Evolutionary conservation across 495 filamentous ascomycete genomes (phyloP).

Genomic region (Podospora pseudoanserina): DNA sequence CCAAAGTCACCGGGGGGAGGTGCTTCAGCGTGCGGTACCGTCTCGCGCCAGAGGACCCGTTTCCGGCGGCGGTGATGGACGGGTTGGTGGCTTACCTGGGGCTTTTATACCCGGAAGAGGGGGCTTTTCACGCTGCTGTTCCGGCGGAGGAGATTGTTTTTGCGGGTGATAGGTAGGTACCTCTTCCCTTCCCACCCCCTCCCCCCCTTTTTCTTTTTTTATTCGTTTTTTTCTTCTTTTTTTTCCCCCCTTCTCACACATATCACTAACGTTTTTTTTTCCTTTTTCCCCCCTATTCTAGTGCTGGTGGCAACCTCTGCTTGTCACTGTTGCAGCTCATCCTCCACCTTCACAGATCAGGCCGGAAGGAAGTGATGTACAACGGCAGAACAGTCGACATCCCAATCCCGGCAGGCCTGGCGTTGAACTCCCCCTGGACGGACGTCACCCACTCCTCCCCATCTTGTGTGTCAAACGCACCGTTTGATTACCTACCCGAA

Average conservation of each 20-base stretch:
- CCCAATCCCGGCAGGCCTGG: conserved; percentile 66
- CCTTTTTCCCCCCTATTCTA: conserved; percentile 23
- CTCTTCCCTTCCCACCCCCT: not conserved
- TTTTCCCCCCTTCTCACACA: not conserved
- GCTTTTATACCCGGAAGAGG: conserved; percentile 74
- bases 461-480: conserved; percentile 57
- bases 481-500: conserved; percentile 72
- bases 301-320: conserved; percentile 75
- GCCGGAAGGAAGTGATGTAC: conserved; percentile 54
- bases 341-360: conserved; percentile 59
- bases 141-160: conserved; percentile 68
- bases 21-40: conserved; percentile 82
- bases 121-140: conserved; percentile 67
- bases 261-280: too few species aligned
- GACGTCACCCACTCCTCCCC: conserved; percentile 74
- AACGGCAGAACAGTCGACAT: conserved; percentile 53
- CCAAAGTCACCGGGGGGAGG: conserved; percentile 52
- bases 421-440: conserved; percentile 67
- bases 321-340: conserved; percentile 70
- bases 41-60: conserved; percentile 77
- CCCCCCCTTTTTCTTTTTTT: not conserved
- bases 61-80: conserved; percentile 80
- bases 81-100: conserved; percentile 78
- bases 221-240: too few species aligned
- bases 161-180: conserved; percentile 60